Percentiles rank a stretch among this genome's conserved stretches.
Evolutionary conservation across 176 grass and related monocot species (phyloP).

Genomic region (Phoenix dactylifera): DNA sequence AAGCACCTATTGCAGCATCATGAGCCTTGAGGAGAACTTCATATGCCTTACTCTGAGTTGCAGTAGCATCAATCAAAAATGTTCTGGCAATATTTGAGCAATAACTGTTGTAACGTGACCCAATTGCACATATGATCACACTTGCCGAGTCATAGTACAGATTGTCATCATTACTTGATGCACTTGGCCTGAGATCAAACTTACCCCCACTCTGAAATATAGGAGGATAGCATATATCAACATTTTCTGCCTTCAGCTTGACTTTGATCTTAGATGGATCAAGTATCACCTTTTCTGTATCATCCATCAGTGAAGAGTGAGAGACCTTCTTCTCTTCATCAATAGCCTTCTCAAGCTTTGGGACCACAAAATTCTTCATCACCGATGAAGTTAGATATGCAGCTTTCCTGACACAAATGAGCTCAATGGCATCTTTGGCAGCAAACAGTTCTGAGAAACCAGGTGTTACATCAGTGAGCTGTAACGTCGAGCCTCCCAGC

Average conservation of each 20-base stretch:
- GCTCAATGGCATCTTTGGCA: constrained; percentile 43
- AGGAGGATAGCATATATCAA: constrained; percentile 93
- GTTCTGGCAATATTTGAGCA: constrained; percentile 89
- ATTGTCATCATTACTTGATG: constrained; percentile 76
- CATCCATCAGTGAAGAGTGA: constrained; percentile 82
- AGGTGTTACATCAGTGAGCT: constrained; percentile 59
- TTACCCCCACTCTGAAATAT: constrained; percentile 91
- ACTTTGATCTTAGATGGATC: constrained; percentile 72
- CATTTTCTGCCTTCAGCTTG: constrained; percentile 79
- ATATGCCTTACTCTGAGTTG: constrained; percentile 60
- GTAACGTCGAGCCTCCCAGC: constrained; percentile 34
- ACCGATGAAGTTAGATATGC: constrained; percentile 70
- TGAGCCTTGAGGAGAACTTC: constrained; percentile 89
- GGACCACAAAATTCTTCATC: constrained; percentile 89
- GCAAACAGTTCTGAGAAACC: constrained; percentile 70
- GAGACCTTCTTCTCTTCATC: constrained; percentile 81
- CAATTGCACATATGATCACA: constrained; percentile 86
- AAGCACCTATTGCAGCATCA: constrained; percentile 54
- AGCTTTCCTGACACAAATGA: constrained; percentile 60
- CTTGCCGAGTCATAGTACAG: constrained; percentile 81
- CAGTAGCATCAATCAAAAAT: constrained; percentile 70
- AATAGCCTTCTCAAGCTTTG: constrained; percentile 74
- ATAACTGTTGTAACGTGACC: constrained; percentile 73
- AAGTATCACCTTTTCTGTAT: constrained; percentile 73
- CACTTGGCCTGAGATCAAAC: constrained; percentile 79